Conservation (phyloP, 805 yeast genomes). For the Dipodascus albidus region DNA sequence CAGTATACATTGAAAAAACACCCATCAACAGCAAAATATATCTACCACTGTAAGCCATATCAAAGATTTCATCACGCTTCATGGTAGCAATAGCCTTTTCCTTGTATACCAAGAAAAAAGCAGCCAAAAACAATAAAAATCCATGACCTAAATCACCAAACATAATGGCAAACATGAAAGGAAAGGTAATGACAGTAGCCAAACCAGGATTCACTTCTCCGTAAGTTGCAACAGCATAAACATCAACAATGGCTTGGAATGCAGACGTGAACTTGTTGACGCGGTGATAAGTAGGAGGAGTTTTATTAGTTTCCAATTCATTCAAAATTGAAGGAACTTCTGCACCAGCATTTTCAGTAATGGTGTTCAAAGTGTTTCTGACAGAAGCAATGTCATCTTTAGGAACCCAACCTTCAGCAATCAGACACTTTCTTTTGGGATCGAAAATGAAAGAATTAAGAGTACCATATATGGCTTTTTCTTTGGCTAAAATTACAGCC, state of each 20-base stretch:
- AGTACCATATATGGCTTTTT: slow-evolving; percentile 69
- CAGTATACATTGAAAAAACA: slow-evolving; percentile 87
- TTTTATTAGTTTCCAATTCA: slow-evolving; percentile 59
- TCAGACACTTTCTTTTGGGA: slow-evolving; percentile 69
- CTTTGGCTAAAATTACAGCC: slow-evolving; percentile 60
- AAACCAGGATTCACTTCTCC: slow-evolving; percentile 94
- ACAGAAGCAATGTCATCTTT: slow-evolving; percentile 58
- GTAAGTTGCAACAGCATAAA: slow-evolving; percentile 88
- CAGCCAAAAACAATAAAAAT: slow-evolving; percentile 64
- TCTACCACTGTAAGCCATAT: slow-evolving; percentile 92
- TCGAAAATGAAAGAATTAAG: slow-evolving; percentile 75
- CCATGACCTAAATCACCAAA: slow-evolving; percentile 99
- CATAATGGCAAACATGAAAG: slow-evolving; percentile 98
- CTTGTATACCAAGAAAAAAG: slow-evolving; percentile 55
- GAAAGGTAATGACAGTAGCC: slow-evolving; percentile 91
- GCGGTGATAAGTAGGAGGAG: slow-evolving; percentile 91
- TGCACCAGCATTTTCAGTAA: slow-evolving; percentile 38
- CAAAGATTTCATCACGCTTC: slow-evolving; percentile 86
- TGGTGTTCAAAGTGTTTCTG: slow-evolving; percentile 52
- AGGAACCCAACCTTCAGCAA: slow-evolving; percentile 98
- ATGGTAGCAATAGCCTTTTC: slow-evolving; percentile 58
- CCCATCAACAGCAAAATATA: slow-evolving; percentile 92
- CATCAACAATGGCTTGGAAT: slow-evolving; percentile 88
- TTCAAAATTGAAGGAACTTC: slow-evolving; percentile 38
- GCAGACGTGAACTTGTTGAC: slow-evolving; percentile 93